Percentiles rank a stretch among this genome's conserved stretches.
Conservation (phyloP, 805 yeast genomes). For the Pichia kluyveri region DNA sequence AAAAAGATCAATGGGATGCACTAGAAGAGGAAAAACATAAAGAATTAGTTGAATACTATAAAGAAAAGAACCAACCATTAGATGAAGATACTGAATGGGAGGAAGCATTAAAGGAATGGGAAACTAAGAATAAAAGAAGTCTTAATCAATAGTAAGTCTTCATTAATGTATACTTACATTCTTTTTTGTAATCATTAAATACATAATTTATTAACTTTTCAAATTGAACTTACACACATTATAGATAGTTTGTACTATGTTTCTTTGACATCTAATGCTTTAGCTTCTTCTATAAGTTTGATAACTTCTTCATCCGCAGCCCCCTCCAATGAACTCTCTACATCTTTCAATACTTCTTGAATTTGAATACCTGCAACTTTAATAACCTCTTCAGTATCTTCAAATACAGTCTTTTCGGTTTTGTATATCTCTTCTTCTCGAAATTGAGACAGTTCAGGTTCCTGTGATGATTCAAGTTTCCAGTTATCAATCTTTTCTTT, state of each 20-base stretch:
- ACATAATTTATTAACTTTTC: no score
- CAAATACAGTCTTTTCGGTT: neutral
- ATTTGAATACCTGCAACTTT: slow-evolving; percentile 14
- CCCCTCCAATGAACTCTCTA: neutral
- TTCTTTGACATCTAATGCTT: neutral
- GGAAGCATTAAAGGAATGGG: slow-evolving; percentile 51
- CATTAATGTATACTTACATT: neutral
- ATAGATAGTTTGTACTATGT: neutral
- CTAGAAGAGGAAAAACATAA: slow-evolving; percentile 40
- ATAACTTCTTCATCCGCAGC: neutral
- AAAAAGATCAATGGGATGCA: slow-evolving; percentile 69
- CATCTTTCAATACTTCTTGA: neutral
- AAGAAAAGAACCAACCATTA: slow-evolving; percentile 33
- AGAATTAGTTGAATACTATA: slow-evolving; percentile 25
- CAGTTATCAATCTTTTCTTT: slow-evolving; percentile 13
- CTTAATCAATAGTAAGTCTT: slow-evolving; percentile 2
- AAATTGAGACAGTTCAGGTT: neutral
- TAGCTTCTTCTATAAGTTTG: neutral
- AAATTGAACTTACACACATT: neutral
- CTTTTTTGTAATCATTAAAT: no score
- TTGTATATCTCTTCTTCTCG: neutral
- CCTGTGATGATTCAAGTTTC: neutral
- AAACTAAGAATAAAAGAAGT: slow-evolving; percentile 18
- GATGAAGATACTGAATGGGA: slow-evolving; percentile 70
- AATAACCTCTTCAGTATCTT: slow-evolving; percentile 11